Percentiles rank a stretch among this genome's conserved stretches.
phyloP scores from a whole-genome alignment of 257 asterid species.

The Nicotiana obtusifolia region DNA sequence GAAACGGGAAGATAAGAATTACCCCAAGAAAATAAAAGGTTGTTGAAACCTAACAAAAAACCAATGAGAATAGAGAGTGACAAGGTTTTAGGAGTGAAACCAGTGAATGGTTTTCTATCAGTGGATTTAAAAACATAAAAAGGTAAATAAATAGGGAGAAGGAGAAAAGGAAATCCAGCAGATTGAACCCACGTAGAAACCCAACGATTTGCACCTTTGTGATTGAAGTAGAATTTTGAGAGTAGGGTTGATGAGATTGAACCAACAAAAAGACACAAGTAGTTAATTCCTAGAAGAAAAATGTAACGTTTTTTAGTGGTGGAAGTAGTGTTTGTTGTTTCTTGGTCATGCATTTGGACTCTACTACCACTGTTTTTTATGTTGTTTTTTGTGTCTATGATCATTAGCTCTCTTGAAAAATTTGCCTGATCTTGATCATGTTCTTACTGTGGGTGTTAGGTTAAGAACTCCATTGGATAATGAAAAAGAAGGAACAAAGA shows the following conservation, averaged over 20 bases:
- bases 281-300: conserved; percentile 36
- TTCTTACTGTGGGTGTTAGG: neutral
- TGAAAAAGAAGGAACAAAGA: neutral
- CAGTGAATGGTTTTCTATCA: conserved; percentile 40
- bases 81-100: conserved; percentile 19
- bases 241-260: conserved; percentile 44
- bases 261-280: conserved; percentile 37
- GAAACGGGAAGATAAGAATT: conserved; percentile 58
- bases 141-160: conserved; percentile 39
- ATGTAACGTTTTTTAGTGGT: conserved; percentile 19
- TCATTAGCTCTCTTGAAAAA: neutral
- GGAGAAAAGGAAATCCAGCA: conserved; percentile 65
- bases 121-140: conserved; percentile 24
- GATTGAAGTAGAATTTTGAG: conserved; percentile 63
- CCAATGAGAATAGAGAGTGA: conserved; percentile 32
- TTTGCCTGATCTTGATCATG: neutral
- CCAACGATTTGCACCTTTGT: conserved; percentile 65
- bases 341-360: neutral
- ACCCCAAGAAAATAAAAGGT: conserved; percentile 57
- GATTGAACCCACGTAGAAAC: conserved; percentile 65
- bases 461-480: neutral
- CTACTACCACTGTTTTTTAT: neutral
- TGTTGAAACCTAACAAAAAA: conserved; percentile 41
- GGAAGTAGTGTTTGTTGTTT: conserved; percentile 12
- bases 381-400: neutral